phyloP scores from a whole-genome alignment of 2,329 filamentous ascomycete species.

The Calonectria multiphialidica region DNA sequence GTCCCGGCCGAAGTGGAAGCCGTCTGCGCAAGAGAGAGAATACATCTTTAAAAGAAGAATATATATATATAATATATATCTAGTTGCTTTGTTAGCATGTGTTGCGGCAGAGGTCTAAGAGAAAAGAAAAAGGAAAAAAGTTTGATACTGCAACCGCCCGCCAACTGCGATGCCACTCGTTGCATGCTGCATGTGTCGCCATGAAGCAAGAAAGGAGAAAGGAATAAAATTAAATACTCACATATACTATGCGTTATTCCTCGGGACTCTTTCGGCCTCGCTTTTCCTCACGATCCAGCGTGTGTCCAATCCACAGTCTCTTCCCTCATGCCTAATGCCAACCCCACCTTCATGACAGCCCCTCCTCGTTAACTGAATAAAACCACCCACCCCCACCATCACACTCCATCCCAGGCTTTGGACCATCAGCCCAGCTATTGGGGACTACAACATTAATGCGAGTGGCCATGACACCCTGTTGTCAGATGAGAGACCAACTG shows the following conservation, averaged over 20 bases:
- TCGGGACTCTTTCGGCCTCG: not conserved
- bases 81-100: slow-evolving; percentile 10
- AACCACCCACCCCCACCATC: slow-evolving; percentile 17
- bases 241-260: not conserved
- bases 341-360: not conserved
- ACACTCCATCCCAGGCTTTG: not conserved
- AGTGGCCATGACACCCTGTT: not conserved
- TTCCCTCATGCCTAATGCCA: not conserved
- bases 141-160: not conserved
- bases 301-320: not conserved
- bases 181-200: not conserved
- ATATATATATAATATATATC: not conserved
- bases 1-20: slow-evolving; percentile 49
- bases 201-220: no score
- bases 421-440: not conserved
- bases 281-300: not conserved
- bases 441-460: not conserved
- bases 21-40: slow-evolving; percentile 48
- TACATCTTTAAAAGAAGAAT: no score
- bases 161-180: not conserved
- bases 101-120: not conserved
- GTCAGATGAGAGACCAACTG: no score
- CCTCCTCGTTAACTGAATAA: slow-evolving; percentile 49
- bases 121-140: not conserved
- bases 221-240: not conserved